These are phyloP conservation scores for Apostasia shenzhenica DNA, from an alignment of 106 monocot genomes.

Conservation along the genomic window DNA sequence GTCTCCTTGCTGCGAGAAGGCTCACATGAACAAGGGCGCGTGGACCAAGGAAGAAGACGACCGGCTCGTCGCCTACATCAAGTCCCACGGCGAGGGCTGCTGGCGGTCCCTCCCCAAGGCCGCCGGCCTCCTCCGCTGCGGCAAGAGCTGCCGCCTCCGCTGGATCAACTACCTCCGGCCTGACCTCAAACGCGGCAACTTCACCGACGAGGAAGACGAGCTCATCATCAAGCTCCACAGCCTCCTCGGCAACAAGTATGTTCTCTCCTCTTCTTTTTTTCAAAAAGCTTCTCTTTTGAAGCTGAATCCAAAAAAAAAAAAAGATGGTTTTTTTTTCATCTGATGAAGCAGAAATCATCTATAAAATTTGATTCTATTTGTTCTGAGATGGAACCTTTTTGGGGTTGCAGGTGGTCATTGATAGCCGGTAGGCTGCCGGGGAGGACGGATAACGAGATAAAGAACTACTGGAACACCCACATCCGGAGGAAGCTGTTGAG, in stretches of 20 bases:
- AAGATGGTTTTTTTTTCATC: too few species aligned
- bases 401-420: slow-evolving; percentile 18
- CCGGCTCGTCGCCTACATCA: slow-evolving; percentile 35
- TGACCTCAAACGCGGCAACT: slow-evolving; percentile 53
- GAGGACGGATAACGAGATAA: slow-evolving; percentile 32
- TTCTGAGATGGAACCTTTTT: too few species aligned
- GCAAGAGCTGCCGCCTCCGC: slow-evolving; percentile 44
- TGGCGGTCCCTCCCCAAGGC: slow-evolving; percentile 50
- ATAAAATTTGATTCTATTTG: background rate
- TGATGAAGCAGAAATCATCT: background rate
- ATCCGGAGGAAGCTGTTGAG: slow-evolving; percentile 24
- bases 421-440: slow-evolving; percentile 30
- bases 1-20: slow-evolving; percentile 43
- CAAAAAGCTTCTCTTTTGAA: background rate
- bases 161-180: slow-evolving; percentile 46
- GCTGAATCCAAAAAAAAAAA: too few species aligned
- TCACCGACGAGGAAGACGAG: slow-evolving; percentile 47
- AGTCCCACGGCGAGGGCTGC: slow-evolving; percentile 47
- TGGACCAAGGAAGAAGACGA: slow-evolving; percentile 60
- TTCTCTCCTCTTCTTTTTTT: background rate
- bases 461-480: slow-evolving; percentile 41
- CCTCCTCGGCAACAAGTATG: slow-evolving; percentile 35
- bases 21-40: slow-evolving; percentile 46
- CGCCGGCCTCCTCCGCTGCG: slow-evolving; percentile 33
- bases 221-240: slow-evolving; percentile 59